Evolutionary conservation across 768 basidiomycete species (phyloP), one percentile per base, ranked within the genome.

Genomic region (Phlebiopsis gigantea): DNA sequence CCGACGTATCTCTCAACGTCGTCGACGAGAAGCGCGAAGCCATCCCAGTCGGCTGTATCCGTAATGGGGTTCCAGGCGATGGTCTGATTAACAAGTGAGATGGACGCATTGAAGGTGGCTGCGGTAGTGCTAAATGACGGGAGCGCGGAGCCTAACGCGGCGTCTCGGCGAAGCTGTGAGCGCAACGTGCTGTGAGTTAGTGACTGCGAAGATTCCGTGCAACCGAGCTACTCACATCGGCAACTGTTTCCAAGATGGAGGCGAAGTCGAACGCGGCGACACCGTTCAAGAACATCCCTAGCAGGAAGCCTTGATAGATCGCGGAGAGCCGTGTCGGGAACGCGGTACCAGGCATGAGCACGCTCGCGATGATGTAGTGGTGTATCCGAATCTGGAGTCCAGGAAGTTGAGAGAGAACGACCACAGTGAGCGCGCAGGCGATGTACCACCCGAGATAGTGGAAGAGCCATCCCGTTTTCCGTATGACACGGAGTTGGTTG

Each of bases 1-100:
- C 92, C 90, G n/a, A 77, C 68, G 65, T 87, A 92, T 61, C 86
- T 77, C 67, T 91, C 83, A 0, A 95, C 91, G 62, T 94, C 93
- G 65, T 94, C 90, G n/a, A 92, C 80, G 14, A 94, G 75, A 24
- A 94, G 77, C 0, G 82, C 73, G 64, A 90, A 92, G 5, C 89
- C 89, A 63, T 86, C 83, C 88, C 88, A 93, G 2, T 74, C 77
- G 29, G 70, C 65, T 7, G 56, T 46, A 4, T 59, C 55, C 3
- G 74, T 69, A 8, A 75, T 61, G 0, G 68, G 46, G n/a, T 62
- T 56, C 76, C 77, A 79, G 25, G 59, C 59, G 15, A 79, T 62
- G 19, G 63, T 65, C 39, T 70, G 71, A 46, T 68, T 65, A 2
- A 44, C 47, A 30, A 87, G 67, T 9, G 83, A 74, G 28, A 85